Percentiles rank a stretch among this genome's conserved stretches.
Evolutionary conservation across 352 stramenopile genomes (phyloP).

Genomic region (Globisporangium solare): DNA sequence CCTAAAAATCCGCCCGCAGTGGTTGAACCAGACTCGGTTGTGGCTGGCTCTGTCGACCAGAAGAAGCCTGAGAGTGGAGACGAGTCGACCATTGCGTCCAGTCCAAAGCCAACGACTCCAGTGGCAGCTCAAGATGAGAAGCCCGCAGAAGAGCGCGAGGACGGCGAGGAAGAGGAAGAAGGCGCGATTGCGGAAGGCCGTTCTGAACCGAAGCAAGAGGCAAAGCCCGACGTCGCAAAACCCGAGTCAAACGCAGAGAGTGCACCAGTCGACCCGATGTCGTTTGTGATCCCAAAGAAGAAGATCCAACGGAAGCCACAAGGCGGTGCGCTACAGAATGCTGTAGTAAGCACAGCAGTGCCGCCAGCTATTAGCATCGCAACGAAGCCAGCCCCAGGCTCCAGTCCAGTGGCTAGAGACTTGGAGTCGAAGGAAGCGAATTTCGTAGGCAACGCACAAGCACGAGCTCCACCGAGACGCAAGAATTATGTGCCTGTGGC

Average conservation of each 20-base stretch:
- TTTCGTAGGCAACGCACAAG: background rate
- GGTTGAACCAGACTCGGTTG: background rate
- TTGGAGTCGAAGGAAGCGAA: background rate
- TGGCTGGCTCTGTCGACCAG: background rate
- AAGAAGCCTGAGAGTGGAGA: background rate
- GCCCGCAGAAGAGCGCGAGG: constrained; percentile 2
- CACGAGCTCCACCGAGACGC: constrained; percentile 10
- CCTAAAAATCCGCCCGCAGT: background rate
- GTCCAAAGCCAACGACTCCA: background rate
- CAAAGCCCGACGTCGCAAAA: background rate
- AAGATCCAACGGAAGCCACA: constrained; percentile 13
- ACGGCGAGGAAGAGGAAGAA: constrained; percentile 11
- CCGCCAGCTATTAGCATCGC: constrained; percentile 1
- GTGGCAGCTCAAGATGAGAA: background rate
- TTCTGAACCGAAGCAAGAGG: background rate
- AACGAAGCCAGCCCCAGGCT: constrained; percentile 7
- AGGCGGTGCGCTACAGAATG: background rate
- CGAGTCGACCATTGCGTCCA: background rate
- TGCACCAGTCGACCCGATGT: constrained; percentile 20
- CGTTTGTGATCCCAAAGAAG: constrained; percentile 46
- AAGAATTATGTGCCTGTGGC: constrained; percentile 49
- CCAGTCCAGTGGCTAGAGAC: constrained; percentile 7
- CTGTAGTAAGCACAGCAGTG: background rate
- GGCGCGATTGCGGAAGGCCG: background rate
- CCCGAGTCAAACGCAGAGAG: background rate